These are phyloP conservation scores for Colletotrichum karsti DNA, from an alignment of 2,329 filamentous ascomycete genomes.

Conservation along the genomic window DNA sequence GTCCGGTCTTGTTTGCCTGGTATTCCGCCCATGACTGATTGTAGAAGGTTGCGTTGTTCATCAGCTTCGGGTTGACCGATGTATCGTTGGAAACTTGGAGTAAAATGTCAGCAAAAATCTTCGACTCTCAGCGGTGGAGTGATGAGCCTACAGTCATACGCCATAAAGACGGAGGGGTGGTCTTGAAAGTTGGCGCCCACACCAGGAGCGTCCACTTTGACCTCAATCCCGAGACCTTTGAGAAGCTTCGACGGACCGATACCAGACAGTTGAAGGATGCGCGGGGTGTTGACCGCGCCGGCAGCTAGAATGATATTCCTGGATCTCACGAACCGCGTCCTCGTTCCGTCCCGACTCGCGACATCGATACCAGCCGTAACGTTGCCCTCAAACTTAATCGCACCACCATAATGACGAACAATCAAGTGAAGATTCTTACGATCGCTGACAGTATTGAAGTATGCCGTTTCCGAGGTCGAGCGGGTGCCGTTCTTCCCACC, in stretches of 20 bases:
- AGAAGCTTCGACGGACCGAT: conserved; percentile 55
- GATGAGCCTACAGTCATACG: conserved; percentile 38
- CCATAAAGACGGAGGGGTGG: conserved; percentile 42
- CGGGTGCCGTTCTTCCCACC: conserved; percentile 31
- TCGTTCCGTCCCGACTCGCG: conserved; percentile 21
- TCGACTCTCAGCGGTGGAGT: not conserved
- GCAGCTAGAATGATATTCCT: conserved; percentile 41
- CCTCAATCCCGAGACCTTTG: conserved; percentile 53
- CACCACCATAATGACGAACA: conserved; percentile 33
- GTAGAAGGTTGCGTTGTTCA: conserved; percentile 34
- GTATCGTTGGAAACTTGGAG: conserved; percentile 16
- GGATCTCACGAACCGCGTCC: conserved; percentile 14
- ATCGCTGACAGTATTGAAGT: conserved; percentile 29
- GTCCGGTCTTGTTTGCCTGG: conserved; percentile 31
- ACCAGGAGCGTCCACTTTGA: conserved; percentile 62
- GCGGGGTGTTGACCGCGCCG: conserved; percentile 63
- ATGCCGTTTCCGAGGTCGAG: conserved; percentile 33
- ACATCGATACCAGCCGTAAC: conserved; percentile 43
- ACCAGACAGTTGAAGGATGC: conserved; percentile 65
- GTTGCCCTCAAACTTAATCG: conserved; percentile 38
- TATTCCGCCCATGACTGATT: conserved; percentile 34
- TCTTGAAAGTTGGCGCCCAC: conserved; percentile 45
- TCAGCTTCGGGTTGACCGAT: conserved; percentile 18
- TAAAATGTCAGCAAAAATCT: not conserved
- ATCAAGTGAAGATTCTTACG: conserved; percentile 32